These are phyloP conservation scores for Tuber melanosporum DNA, from an alignment of 495 filamentous ascomycete genomes.

Conservation along the genomic window DNA sequence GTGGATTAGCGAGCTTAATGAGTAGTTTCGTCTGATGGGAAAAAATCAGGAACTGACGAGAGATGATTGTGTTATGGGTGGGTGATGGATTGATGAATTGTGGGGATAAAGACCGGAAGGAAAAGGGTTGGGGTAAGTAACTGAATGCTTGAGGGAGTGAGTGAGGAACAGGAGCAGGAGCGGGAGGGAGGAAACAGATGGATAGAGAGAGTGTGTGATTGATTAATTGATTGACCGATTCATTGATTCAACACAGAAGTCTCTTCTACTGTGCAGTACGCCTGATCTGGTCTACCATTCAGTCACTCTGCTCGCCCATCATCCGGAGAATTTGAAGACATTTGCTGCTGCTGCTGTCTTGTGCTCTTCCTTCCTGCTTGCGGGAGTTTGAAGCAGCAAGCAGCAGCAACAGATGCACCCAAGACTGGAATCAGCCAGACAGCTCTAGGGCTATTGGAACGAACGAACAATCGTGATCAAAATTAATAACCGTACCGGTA, in stretches of 20 bases:
- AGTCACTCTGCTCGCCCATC: constrained; percentile 1
- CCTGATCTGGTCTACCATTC: constrained; percentile 1
- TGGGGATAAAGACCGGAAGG: constrained; percentile 11
- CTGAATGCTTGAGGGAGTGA: constrained; percentile 8
- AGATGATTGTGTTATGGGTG: constrained; percentile 8
- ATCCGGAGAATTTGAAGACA: background rate
- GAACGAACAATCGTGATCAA: constrained; percentile 1
- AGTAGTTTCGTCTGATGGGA: background rate
- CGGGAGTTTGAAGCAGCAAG: background rate
- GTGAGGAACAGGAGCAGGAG: background rate
- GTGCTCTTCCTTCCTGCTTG: background rate
- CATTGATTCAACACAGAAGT: constrained; percentile 1
- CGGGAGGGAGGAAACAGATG: background rate
- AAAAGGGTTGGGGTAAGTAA: constrained; percentile 4
- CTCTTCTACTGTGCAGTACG: background rate
- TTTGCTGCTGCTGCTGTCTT: background rate
- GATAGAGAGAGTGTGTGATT: background rate
- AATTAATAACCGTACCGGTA: background rate
- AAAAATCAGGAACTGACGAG: background rate
- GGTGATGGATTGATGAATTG: constrained; percentile 4
- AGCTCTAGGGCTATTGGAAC: background rate
- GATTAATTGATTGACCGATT: constrained; percentile 2
- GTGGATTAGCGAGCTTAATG: background rate
- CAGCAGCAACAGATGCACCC: background rate
- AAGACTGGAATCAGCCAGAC: background rate